Conservation (phyloP, 1,284 basidiomycete species). For the Coniferiporia sulphurascens region DNA sequence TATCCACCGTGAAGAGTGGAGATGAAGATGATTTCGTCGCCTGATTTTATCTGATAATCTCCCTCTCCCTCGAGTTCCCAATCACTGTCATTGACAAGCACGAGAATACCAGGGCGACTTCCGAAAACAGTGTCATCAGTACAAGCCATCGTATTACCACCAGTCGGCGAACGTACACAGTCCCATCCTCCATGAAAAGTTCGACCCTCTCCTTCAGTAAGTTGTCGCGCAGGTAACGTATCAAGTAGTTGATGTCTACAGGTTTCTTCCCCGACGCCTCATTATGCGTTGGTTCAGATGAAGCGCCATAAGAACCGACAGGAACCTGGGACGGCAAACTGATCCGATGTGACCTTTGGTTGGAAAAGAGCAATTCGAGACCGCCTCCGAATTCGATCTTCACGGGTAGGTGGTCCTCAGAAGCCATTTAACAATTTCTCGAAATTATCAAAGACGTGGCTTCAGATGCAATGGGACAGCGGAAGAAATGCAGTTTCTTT, state of each 20-base stretch:
- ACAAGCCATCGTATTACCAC: conserved; percentile 4
- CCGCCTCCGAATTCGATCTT: conserved; percentile 76
- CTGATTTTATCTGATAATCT: conserved; percentile 73
- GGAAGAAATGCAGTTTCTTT: no score
- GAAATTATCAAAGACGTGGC: no score
- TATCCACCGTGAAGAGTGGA: conserved; percentile 92
- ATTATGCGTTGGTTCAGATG: conserved; percentile 19
- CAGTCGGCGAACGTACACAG: conserved; percentile 62
- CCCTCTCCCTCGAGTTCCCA: conserved; percentile 98
- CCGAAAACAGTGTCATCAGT: conserved; percentile 1
- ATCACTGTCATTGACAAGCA: conserved; percentile 93
- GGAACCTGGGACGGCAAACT: conserved; percentile 49
- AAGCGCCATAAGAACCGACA: conserved; percentile 6
- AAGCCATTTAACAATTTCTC: not conserved
- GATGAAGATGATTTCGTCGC: conserved; percentile 94
- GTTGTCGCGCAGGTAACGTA: conserved; percentile 75
- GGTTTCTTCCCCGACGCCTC: conserved; percentile 36
- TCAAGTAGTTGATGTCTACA: conserved; percentile 70
- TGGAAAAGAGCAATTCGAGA: conserved; percentile 77
- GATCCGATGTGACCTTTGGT: conserved; percentile 58
- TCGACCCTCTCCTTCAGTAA: conserved; percentile 83
- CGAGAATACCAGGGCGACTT: conserved; percentile 94
- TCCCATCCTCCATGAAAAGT: conserved; percentile 84
- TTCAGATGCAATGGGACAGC: no score
- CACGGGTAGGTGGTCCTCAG: conserved; percentile 27